phyloP scores from a whole-genome alignment of 2,329 filamentous ascomycete species.

The Rhynchosporium agropyri region DNA sequence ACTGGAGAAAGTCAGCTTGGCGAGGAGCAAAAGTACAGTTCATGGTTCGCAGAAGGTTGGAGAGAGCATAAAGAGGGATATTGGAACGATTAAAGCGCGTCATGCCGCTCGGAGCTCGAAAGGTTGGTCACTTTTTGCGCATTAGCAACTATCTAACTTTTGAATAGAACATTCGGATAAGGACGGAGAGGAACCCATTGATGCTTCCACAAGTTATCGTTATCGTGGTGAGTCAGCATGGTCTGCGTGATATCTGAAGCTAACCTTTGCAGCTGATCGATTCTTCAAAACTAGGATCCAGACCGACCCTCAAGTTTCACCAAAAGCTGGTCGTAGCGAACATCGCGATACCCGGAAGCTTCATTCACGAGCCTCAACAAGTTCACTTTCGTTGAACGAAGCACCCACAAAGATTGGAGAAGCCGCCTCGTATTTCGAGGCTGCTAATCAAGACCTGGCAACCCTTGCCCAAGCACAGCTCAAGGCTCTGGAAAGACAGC shows the following conservation, averaged over 20 bases:
- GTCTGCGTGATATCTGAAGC: not conserved
- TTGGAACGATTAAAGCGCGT: conserved; percentile 35
- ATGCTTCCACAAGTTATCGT: conserved; percentile 2
- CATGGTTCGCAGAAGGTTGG: conserved; percentile 35
- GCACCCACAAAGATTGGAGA: conserved; percentile 14
- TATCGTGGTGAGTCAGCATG: conserved; percentile 9
- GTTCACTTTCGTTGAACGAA: not conserved
- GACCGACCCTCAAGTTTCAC: not conserved
- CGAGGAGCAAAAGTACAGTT: conserved; percentile 38
- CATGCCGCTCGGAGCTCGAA: conserved; percentile 22
- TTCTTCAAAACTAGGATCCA: conserved; percentile 18
- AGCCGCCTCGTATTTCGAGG: not conserved
- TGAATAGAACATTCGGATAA: conserved; percentile 5
- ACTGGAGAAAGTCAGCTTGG: conserved; percentile 39
- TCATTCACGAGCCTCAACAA: not conserved
- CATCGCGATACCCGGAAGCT: conserved; percentile 2
- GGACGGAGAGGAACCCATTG: not conserved
- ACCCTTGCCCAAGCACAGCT: conserved; percentile 22
- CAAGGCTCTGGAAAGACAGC: conserved; percentile 23
- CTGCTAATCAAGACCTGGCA: not conserved
- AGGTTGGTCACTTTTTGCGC: conserved; percentile 4
- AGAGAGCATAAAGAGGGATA: conserved; percentile 29
- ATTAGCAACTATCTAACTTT: not conserved
- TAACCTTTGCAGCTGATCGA: conserved; percentile 10
- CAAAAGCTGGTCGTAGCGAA: not conserved